Evolutionary conservation across 2,329 filamentous ascomycete species (phyloP).

Genomic region (Calonectria naviculata): DNA sequence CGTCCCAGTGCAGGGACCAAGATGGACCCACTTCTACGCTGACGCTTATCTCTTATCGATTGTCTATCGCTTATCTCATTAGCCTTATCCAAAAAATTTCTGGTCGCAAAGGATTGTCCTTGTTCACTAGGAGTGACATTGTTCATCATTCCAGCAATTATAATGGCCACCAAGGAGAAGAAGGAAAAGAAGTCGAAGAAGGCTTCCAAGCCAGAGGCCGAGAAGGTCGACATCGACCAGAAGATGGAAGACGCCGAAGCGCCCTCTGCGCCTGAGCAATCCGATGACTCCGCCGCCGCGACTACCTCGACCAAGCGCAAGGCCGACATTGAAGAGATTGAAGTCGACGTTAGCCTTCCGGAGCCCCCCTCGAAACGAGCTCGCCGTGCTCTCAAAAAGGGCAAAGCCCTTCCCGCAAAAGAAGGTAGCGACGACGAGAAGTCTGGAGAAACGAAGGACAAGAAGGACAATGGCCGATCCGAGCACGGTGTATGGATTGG

Average conservation of each 20-base stretch:
- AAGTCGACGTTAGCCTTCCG: slow-evolving; percentile 89
- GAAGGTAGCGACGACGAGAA: slow-evolving; percentile 49
- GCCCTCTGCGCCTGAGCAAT: neutral
- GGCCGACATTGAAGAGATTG: slow-evolving; percentile 76
- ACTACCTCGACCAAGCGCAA: slow-evolving; percentile 71
- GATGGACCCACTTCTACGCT: slow-evolving; percentile 23
- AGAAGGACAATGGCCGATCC: slow-evolving; percentile 70
- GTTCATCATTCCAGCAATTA: slow-evolving; percentile 14
- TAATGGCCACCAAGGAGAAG: slow-evolving; percentile 43
- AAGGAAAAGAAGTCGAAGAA: slow-evolving; percentile 24
- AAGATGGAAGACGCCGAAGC: slow-evolving; percentile 23
- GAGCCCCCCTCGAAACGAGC: slow-evolving; percentile 97
- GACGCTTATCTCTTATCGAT: slow-evolving; percentile 42
- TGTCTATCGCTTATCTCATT: slow-evolving; percentile 41
- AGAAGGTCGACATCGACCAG: slow-evolving; percentile 1
- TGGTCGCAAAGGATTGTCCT: slow-evolving; percentile 1
- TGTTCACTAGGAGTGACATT: neutral
- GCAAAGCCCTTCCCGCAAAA: slow-evolving; percentile 66
- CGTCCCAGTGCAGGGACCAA: slow-evolving; percentile 23
- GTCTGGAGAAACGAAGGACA: slow-evolving; percentile 51
- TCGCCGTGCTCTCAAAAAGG: slow-evolving; percentile 89
- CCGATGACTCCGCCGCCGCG: slow-evolving; percentile 25
- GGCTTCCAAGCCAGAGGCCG: slow-evolving; percentile 7
- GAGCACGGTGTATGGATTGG: slow-evolving; percentile 95
- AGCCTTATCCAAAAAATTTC: slow-evolving; percentile 23